phyloP scores from a whole-genome alignment of 2,329 filamentous ascomycete species.

The Plectosphaerella sp. region DNA sequence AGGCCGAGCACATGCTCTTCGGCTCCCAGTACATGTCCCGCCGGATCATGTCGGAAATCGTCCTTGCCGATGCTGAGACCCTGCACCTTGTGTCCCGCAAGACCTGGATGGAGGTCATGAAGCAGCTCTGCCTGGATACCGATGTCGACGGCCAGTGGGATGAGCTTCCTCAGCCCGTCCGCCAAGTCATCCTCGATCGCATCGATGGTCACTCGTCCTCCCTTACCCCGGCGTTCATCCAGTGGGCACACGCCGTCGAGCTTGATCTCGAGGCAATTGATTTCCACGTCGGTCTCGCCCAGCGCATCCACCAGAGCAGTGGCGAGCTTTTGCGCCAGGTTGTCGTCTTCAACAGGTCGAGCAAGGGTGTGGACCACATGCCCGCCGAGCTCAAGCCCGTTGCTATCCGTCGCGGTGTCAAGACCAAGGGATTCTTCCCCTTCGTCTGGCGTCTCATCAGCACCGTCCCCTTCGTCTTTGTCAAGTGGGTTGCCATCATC shows the following conservation, averaged over 20 bases:
- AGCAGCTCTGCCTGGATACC: constrained; percentile 25
- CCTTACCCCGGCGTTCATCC: constrained; percentile 15
- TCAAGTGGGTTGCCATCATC: constrained; percentile 28
- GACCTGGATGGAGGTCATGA: constrained; percentile 25
- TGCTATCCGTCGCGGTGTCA: constrained; percentile 4
- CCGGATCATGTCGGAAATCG: constrained; percentile 26
- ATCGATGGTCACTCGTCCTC: constrained; percentile 19
- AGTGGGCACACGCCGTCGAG: constrained; percentile 16
- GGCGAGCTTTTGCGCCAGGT: neutral
- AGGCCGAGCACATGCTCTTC: constrained; percentile 26
- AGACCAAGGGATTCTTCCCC: constrained; percentile 6
- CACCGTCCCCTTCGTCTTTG: constrained; percentile 17
- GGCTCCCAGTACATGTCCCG: constrained; percentile 19
- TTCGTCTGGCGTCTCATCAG: constrained; percentile 12
- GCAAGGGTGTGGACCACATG: constrained; percentile 8
- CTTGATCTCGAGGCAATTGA: constrained; percentile 20
- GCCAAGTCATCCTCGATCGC: constrained; percentile 23
- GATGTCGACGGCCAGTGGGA: constrained; percentile 27
- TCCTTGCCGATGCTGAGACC: constrained; percentile 17
- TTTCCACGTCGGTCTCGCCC: constrained; percentile 20
- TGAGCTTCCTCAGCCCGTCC: constrained; percentile 19
- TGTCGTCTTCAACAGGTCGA: constrained; percentile 10
- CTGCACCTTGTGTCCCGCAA: constrained; percentile 19
- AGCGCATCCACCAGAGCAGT: constrained; percentile 1
- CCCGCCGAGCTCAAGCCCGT: constrained; percentile 10